phyloP scores from a whole-genome alignment of 441 rosid species.

The Capsella rubella region DNA sequence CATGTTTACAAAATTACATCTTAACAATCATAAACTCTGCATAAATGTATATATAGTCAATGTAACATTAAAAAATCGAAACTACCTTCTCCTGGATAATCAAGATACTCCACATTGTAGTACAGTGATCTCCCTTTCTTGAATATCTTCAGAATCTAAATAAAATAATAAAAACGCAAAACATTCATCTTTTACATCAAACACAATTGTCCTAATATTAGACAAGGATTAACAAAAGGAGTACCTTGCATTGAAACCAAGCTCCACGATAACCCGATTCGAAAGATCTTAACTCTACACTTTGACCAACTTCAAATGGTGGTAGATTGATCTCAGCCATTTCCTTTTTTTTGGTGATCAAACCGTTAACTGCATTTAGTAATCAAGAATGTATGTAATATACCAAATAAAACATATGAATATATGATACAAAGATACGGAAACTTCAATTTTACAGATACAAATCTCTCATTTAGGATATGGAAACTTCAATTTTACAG shows the following conservation, averaged over 20 bases:
- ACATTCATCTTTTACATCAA: background rate
- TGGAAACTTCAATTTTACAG: too few species aligned
- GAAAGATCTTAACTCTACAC: slow-evolving; percentile 31
- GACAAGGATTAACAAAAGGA: background rate
- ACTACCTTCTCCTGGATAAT: slow-evolving; percentile 78
- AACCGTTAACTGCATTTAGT: background rate
- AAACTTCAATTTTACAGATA: too few species aligned
- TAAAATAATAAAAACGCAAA: slow-evolving; percentile 11
- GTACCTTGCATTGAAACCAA: slow-evolving; percentile 42
- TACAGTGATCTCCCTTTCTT: slow-evolving; percentile 12
- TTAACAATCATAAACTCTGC: background rate
- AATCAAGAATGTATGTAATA: background rate
- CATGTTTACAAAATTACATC: background rate
- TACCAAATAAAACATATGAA: too few species aligned
- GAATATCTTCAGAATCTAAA: slow-evolving; percentile 52
- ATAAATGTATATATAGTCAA: background rate
- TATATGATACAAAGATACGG: too few species aligned
- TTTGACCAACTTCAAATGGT: slow-evolving; percentile 27
- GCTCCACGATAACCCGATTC: slow-evolving; percentile 39
- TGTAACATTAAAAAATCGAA: background rate
- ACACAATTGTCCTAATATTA: background rate
- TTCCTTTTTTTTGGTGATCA: background rate
- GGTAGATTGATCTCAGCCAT: slow-evolving; percentile 21
- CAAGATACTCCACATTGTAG: slow-evolving; percentile 53
- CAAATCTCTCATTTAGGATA: too few species aligned